Conservation (phyloP, 1,139 yeast genomes). For the Scheffersomyces titani region DNA sequence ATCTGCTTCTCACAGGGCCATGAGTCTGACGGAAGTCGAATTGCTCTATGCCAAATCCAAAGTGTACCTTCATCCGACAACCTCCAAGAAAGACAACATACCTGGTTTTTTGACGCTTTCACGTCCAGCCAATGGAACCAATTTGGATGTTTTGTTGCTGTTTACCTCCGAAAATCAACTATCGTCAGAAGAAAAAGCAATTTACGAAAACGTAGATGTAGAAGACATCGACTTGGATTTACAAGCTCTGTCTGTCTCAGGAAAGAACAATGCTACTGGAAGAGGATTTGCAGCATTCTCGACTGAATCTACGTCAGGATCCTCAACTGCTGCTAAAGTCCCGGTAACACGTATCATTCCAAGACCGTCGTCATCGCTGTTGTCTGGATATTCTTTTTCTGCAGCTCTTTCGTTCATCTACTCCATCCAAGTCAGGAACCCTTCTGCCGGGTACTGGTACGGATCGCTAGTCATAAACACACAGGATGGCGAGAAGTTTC, state of each 20-base stretch:
- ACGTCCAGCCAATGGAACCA: constrained; percentile 52
- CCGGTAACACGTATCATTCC: constrained; percentile 34
- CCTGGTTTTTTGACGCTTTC: constrained; percentile 73
- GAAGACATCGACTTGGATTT: constrained; percentile 26
- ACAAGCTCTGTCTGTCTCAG: constrained; percentile 15
- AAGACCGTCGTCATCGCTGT: constrained; percentile 53
- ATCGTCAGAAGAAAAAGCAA: constrained; percentile 46
- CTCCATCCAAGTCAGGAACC: constrained; percentile 80
- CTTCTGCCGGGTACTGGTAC: constrained; percentile 87
- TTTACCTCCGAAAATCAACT: constrained; percentile 74
- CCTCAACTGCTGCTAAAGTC: constrained; percentile 16
- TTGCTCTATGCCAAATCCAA: constrained; percentile 62
- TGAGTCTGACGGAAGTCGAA: constrained; percentile 31
- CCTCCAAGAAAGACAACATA: constrained; percentile 71
- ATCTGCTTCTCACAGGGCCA: background rate
- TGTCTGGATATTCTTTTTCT: constrained; percentile 67
- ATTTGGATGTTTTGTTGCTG: constrained; percentile 62
- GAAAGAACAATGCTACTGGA: constrained; percentile 9
- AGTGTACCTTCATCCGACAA: constrained; percentile 81
- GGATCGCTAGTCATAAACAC: constrained; percentile 82
- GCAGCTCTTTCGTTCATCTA: constrained; percentile 62
- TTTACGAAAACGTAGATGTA: constrained; percentile 56
- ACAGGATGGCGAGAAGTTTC: constrained; percentile 67
- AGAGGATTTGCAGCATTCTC: background rate
- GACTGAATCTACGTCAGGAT: background rate